Evolutionary conservation across 2,329 filamentous ascomycete genomes (phyloP), one percentile per base, ranked within the genome.

Genomic region (Paradendryphiella salina): DNA sequence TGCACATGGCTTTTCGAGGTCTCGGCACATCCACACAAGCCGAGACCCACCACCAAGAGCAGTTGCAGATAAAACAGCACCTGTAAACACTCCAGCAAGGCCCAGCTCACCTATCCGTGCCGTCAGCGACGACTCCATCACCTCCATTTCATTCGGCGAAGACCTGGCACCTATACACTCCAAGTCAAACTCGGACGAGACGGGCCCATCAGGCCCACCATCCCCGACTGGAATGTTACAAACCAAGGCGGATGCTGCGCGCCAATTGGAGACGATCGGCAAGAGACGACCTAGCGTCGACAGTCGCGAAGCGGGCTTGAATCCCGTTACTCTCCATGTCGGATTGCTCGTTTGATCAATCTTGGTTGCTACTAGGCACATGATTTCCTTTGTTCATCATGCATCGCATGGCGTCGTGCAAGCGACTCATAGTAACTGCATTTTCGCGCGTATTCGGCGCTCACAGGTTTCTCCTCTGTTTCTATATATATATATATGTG

Each of bases 1-100:
- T 18, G 64, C 62, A 0, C 74, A 76, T 57, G 61, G 66, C 44
- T 76, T 75, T 52, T 55, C 65, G 32, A 67, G 62, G 38, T 35
- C 53, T 17, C 63, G 55, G 43, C 57, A 57, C 23, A 49, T 46
- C 15, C 18, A 33, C 17, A 49, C 48, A 41, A 52, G 17, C 15
- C 51, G 8, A 20, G 20, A 15, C 40, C 52, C 26, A 32, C 41
- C 29, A 11, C 50, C 10, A 35, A n/a, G n/a, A n/a, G 35, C 40
- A 32, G 38, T 33, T 18, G 37, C 32, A 18, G 43, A 46, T 17
- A 54, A 54, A 20, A 34, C n/a, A n/a, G 20, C 29, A 5, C 45
- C 56, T 14, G 36, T 46, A 14, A 35, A 36, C 17, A 21, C 52
- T 7, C 20, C 54, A 3, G 55, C 56, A 26, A 52, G 67, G 23